Base-by-base conservation (phyloP, 495 filamentous ascomycete genomes). In the Aspergillus asperescens region DNA sequence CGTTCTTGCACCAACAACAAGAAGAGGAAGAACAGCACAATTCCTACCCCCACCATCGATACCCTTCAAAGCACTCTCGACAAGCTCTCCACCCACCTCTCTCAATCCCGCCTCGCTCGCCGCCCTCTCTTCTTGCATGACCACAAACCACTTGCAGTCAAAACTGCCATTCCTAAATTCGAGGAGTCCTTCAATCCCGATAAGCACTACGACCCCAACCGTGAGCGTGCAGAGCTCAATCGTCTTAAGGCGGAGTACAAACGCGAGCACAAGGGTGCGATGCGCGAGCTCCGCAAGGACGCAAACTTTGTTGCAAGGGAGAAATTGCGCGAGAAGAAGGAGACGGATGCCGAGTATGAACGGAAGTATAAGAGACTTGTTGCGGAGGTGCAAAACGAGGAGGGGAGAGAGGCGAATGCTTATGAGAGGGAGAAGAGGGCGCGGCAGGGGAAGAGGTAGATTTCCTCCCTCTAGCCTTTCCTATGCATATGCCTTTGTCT, bases 191-290 rank as follows among this genome's bases (percentile, higher is more conserved):
- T 90, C 82, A 90, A 91, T 66, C 93, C 90, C 10, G 80, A 88
- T 75, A 90, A 88, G 69, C 92, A 95, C 77, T 96, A 97, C 78
- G 93, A 99, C 61, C 89, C 89, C 1, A 84, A 97, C 66, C 81
- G 82, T 46, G 90, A 93, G 63, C 87, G 93, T 22, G 80, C 84
- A n/a, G 89, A 94, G 54, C 57, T 81, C 40, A 82, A 81, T 57
- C 90, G 88, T 60, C 77, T 99, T 61, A 83, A 81, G 70, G 83
- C 84, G 40, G 92, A 99, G 73, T 83, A 89, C 80, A 96, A 95
- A 81, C 82, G 85, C 61, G 93, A 99, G 77, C 78, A 79, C 67
- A 99, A 99, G 81, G 93, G 90, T 10, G 93, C 93, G 19, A 79
- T 97, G 75, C 80, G 93, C 55, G 93, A 97, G 70, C 74, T 99